Percentiles rank a stretch among this genome's conserved stretches.
Evolutionary conservation across 2,329 filamentous ascomycete genomes (phyloP).

Genomic region (Claviceps humidiphila): DNA sequence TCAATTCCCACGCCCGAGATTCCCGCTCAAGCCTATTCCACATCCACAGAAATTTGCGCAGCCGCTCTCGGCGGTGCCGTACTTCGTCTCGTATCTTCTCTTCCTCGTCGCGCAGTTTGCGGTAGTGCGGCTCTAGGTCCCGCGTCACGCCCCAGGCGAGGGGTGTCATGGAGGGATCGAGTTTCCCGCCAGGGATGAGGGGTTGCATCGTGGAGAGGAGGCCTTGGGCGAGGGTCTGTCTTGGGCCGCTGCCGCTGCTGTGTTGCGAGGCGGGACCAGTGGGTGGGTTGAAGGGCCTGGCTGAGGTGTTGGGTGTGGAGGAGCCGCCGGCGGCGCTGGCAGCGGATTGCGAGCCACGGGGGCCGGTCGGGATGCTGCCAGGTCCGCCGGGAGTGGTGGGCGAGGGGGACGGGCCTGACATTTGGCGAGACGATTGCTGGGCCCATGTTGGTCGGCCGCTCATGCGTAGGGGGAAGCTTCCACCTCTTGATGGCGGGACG

Average conservation of each 20-base stretch:
- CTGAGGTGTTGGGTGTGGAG: conserved; percentile 26
- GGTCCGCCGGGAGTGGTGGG: conserved; percentile 28
- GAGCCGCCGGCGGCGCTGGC: conserved; percentile 18
- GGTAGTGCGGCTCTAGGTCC: conserved; percentile 40
- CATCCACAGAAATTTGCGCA: conserved; percentile 36
- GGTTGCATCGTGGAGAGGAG: conserved; percentile 37
- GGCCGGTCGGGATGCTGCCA: conserved; percentile 34
- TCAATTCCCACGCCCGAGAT: conserved; percentile 38
- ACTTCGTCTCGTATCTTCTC: conserved; percentile 42
- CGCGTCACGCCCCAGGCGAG: conserved; percentile 34
- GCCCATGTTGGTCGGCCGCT: conserved; percentile 34
- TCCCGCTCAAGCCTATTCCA: conserved; percentile 45
- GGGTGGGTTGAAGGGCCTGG: conserved; percentile 40
- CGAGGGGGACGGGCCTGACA: conserved; percentile 21
- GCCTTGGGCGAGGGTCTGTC: conserved; percentile 37
- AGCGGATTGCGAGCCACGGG: conserved; percentile 20
- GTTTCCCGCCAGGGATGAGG: conserved; percentile 40
- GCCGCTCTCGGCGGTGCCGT: conserved; percentile 37
- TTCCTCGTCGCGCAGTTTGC: conserved; percentile 43
- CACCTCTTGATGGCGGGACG: conserved; percentile 26
- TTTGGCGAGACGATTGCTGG: conserved; percentile 19
- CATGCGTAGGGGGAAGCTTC: conserved; percentile 31
- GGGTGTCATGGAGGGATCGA: conserved; percentile 33
- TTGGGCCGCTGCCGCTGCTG: conserved; percentile 18
- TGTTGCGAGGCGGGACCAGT: conserved; percentile 38